phyloP scores from a whole-genome alignment of 257 asterid species.

The Oldenlandia corymbosa region DNA sequence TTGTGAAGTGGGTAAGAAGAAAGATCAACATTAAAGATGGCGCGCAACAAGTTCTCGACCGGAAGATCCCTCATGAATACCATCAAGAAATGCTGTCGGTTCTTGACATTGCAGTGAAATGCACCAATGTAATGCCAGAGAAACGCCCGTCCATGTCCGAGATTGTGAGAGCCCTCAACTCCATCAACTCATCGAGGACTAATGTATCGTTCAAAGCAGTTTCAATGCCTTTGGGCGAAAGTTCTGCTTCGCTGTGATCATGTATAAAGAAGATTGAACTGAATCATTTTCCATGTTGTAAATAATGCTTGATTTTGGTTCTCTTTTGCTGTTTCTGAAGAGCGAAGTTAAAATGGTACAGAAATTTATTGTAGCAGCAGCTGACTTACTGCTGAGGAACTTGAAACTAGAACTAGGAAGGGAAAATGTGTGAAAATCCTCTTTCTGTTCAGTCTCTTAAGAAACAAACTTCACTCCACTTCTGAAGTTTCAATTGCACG shows the following conservation, averaged over 20 bases:
- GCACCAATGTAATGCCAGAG: constrained; percentile 64
- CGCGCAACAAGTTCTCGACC: constrained; percentile 53
- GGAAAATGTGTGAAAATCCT: neutral
- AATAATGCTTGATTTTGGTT: constrained; percentile 11
- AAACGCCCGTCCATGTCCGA: constrained; percentile 72
- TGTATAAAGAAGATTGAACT: constrained; percentile 20
- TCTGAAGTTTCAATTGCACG: no score
- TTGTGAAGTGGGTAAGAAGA: constrained; percentile 80
- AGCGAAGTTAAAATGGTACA: no score
- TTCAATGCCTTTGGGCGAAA: constrained; percentile 21
- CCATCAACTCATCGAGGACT: constrained; percentile 34
- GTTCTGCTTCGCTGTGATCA: constrained; percentile 41
- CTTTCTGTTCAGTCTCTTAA: neutral
- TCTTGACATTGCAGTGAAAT: constrained; percentile 52
- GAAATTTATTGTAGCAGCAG: no score
- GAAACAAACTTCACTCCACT: no score
- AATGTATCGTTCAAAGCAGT: constrained; percentile 26
- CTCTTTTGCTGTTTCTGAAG: neutral
- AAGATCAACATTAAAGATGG: constrained; percentile 70
- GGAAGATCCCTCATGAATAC: constrained; percentile 40
- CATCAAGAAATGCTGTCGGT: constrained; percentile 54
- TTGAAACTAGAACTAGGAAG: neutral
- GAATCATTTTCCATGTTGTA: constrained; percentile 10
- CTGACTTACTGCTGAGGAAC: neutral
- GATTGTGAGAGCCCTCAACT: constrained; percentile 49